Evolutionary conservation across 2,329 filamentous ascomycete species (phyloP), one percentile per base, ranked within the genome.

Genomic region (Xylaria polymorpha): DNA sequence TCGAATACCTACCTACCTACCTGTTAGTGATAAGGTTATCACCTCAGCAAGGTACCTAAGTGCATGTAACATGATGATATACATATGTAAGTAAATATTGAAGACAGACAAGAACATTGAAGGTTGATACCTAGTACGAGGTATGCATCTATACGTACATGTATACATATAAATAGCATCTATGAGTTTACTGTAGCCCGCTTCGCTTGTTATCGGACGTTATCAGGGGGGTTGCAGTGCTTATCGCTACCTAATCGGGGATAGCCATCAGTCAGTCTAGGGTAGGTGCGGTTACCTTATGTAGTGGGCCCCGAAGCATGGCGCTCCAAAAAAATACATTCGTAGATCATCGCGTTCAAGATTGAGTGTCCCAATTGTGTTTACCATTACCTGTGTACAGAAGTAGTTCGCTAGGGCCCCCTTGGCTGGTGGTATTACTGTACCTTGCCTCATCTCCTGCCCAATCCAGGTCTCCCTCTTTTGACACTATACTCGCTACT

Each of bases 291-390:
- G 46, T 50, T 37, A 12, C 3, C 7, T 37, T 32, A 32, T 51
- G 48, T 29, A 20, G 48, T 51, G 48, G 48, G 48, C 48, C 15
- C 25, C 15, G 48, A n/a, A 32, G 10, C 48, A 51, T 32, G 15
- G 48, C 25, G 25, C 37, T 44, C 48, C 15, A 51, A 29, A 51
- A 51, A 51, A 51, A n/a, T 32, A 51, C 48, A 51, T 32, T 51
- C 48, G 25, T 25, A 51, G 32, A 32, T 12, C 6, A 25, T 51
- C 48, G 48, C 48, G 25, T 51, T n/a, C 14, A 32, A 51, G 25
- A 32, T 12, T 5, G 6, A 3, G 14, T 32, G 12, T 10, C 8
- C 48, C 48, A n/a, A 51, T 51, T 32, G 48, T 32, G 22, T 50
- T 50, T 50, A 15, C 22, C 14, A 6, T 20, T 29, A 6, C 12